Evolutionary conservation across 768 basidiomycete genomes (phyloP).

Genomic region (Termitomyces sp.): DNA sequence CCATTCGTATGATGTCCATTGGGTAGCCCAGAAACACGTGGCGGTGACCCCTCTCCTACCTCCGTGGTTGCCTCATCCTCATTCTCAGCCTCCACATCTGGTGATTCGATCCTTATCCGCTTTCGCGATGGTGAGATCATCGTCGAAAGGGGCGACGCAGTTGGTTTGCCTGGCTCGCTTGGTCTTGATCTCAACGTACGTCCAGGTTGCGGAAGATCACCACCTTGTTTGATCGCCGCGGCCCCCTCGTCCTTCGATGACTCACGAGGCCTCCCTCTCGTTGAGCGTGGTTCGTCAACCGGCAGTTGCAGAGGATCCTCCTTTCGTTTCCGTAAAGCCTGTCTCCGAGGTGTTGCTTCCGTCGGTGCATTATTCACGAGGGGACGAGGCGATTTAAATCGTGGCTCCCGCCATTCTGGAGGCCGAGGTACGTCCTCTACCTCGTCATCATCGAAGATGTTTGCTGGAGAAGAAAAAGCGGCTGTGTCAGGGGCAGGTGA

Average conservation of each 20-base stretch:
- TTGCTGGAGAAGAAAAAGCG: constrained; percentile 13
- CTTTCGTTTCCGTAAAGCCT: constrained; percentile 9
- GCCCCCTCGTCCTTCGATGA: constrained; percentile 8
- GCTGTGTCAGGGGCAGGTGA: constrained; percentile 1
- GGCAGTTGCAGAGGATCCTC: constrained; percentile 1
- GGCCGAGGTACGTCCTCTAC: constrained; percentile 16
- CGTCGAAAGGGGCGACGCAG: constrained; percentile 6
- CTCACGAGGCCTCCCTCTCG: constrained; percentile 9
- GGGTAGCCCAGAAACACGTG: constrained; percentile 2
- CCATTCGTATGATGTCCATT: constrained; percentile 12
- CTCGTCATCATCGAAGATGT: constrained; percentile 20
- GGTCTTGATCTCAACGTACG: constrained; percentile 10
- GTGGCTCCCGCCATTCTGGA: constrained; percentile 4
- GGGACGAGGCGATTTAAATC: constrained; percentile 9
- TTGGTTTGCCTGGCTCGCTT: constrained; percentile 8
- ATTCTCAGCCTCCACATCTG: constrained; percentile 23
- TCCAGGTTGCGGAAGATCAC: background rate
- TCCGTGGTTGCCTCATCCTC: background rate
- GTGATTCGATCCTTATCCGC: constrained; percentile 39
- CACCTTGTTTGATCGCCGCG: constrained; percentile 2
- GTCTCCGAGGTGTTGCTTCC: constrained; percentile 10
- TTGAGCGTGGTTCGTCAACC: constrained; percentile 7
- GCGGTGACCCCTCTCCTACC: background rate
- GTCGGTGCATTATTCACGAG: background rate
- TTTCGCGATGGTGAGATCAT: constrained; percentile 28